Conservation (phyloP, 2,329 filamentous ascomycete genomes). For the Graphiopsis chlorocephala region DNA sequence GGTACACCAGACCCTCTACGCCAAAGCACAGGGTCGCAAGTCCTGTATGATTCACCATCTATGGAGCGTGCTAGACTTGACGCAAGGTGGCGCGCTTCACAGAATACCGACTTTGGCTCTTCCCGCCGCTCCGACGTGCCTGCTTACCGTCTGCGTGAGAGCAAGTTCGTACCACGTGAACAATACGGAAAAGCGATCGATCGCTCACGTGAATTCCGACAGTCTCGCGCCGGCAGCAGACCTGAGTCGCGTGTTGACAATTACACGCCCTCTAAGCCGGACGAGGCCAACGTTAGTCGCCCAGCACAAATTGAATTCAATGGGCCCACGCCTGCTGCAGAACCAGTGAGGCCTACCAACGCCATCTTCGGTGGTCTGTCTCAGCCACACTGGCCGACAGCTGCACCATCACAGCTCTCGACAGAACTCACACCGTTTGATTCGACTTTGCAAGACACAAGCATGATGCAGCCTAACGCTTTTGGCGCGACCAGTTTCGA, state of each 20-base stretch:
- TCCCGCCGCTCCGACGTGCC: constrained; percentile 27
- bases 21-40: constrained; percentile 26
- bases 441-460: not conserved
- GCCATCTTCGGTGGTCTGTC: not conserved
- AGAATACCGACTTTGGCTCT: constrained; percentile 5
- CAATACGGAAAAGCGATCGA: constrained; percentile 35
- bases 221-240: constrained; percentile 20
- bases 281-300: not conserved
- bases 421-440: not conserved
- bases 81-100: constrained; percentile 30
- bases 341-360: not conserved
- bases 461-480: not conserved
- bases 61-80: constrained; percentile 32
- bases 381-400: constrained; percentile 3
- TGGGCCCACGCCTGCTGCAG: not conserved
- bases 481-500: not conserved
- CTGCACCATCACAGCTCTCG: not conserved
- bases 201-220: constrained; percentile 30
- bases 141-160: constrained; percentile 36
- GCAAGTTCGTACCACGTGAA: constrained; percentile 37
- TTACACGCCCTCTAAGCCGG: not conserved
- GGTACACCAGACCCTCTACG: constrained; percentile 19
- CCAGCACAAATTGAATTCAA: not conserved
- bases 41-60: constrained; percentile 32
- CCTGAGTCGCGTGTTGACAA: constrained; percentile 9